Conservation (phyloP, 305 asterid species). For the Fraxinus sp. region DNA sequence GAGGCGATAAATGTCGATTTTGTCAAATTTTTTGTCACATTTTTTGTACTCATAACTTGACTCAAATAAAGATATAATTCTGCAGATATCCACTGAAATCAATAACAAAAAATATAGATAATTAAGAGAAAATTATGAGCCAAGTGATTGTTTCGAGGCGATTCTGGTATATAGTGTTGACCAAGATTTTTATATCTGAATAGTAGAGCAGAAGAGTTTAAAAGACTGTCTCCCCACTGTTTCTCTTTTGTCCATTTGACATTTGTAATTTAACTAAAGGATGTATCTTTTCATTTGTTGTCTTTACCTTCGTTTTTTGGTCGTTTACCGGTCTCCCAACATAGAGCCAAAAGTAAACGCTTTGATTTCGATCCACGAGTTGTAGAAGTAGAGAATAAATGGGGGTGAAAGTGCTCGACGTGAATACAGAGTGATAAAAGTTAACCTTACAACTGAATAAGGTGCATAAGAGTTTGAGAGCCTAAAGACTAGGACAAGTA, state of each 20-base stretch:
- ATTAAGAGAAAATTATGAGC: neutral
- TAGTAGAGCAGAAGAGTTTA: neutral
- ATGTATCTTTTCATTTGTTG: neutral
- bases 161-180: neutral
- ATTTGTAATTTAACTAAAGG: slow-evolving; percentile 19
- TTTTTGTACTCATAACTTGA: too few species aligned
- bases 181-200: neutral
- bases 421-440: neutral
- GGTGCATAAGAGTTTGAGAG: neutral
- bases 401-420: neutral
- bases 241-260: slow-evolving; percentile 32
- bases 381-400: neutral
- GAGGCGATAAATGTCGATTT: too few species aligned
- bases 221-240: neutral
- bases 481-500: neutral
- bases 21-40: too few species aligned
- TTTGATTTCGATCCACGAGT: neutral
- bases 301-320: slow-evolving; percentile 1
- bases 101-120: neutral
- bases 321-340: neutral
- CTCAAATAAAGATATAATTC: neutral
- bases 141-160: neutral
- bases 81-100: neutral
- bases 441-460: neutral
- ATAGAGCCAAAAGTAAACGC: neutral